Conservation (phyloP, 2,329 filamentous ascomycete species). For the Alternaria angustiovoidea region DNA sequence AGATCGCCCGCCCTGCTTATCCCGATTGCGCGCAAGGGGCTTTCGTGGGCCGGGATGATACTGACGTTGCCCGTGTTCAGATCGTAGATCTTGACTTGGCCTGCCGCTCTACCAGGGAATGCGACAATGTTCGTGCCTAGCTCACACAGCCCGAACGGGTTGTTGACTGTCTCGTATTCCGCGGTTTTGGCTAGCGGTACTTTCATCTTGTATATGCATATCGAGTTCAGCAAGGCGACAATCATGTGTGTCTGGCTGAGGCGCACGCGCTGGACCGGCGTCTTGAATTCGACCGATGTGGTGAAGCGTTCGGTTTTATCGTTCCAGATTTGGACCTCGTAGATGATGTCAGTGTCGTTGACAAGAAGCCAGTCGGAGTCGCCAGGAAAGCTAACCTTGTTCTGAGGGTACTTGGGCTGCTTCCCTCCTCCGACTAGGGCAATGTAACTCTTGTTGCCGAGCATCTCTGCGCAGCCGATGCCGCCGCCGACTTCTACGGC, state of each 20-base stretch:
- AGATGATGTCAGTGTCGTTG: conserved; percentile 37
- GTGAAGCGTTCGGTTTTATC: conserved; percentile 78
- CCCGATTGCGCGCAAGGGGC: conserved; percentile 77
- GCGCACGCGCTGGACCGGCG: conserved; percentile 80
- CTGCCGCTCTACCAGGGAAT: conserved; percentile 85
- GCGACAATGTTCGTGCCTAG: conserved; percentile 76
- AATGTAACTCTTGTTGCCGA: conserved; percentile 85
- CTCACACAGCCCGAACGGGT: conserved; percentile 80
- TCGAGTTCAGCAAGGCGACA: conserved; percentile 81
- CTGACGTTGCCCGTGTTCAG: conserved; percentile 81
- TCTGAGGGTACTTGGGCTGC: conserved; percentile 84
- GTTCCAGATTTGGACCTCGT: conserved; percentile 86
- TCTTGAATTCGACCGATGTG: conserved; percentile 80
- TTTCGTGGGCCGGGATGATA: conserved; percentile 90
- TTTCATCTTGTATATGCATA: conserved; percentile 81
- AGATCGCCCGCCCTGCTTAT: conserved; percentile 82
- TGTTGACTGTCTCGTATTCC: conserved; percentile 85
- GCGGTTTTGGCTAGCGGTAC: conserved; percentile 74
- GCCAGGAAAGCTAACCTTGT: conserved; percentile 69
- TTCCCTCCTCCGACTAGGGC: conserved; percentile 89
- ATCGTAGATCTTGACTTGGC: conserved; percentile 89
- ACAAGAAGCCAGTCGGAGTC: conserved; percentile 38
- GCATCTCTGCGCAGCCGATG: conserved; percentile 84
- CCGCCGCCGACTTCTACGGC: conserved; percentile 64
- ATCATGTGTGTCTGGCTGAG: conserved; percentile 79